Evolutionary conservation across 1,139 yeast species (phyloP), one percentile per base, ranked within the genome.

Genomic region (Zygosaccharomyces pseudobailii): DNA sequence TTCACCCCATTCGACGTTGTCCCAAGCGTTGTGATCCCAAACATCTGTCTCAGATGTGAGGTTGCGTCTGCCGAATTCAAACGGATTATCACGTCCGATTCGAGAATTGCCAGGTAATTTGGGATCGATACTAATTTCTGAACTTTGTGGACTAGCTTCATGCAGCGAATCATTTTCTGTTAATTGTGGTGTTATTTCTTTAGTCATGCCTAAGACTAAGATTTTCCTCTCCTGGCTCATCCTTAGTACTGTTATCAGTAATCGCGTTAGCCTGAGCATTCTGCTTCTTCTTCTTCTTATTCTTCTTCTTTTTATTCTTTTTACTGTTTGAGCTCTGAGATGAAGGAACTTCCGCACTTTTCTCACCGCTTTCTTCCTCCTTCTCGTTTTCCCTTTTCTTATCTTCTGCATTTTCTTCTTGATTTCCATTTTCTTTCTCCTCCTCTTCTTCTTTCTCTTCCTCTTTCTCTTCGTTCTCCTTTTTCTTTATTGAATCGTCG

Each of bases 1-100:
- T 43, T 85, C 89, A 42, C 95, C 97, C 96, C 97, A 90, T 62
- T 89, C 96, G 20, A 89, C 97, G 64, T 94, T 96, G 65, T 92
- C 99, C 81, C 99, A 92, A 0, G 99, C 98, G 66, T 92, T 92
- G 64, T 87, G 95, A 54, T 79, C 78, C 81, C 95, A 92, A 1
- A 94, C 96, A 37, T 88, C 90, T 4, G 84, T 82, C 32, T 82
- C 84, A 42, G 82, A 79, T 5, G 76, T 77, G 50, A 92, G 72
- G 55, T 71, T 79, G 47, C 99, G 73, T 63, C 88, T 95, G 5
- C 99, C 98, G 67, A 92, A 92, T 17, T 84, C 83, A 67, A 87
- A 92, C 3, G 98, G 97, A 31, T 80, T 74, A 57, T 92, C 97
- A 52, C 92, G 86, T 2, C 96, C 94, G 21, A 84, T 73, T 50